Evolutionary conservation across 441 rosid genomes (phyloP).

Genomic region (Kokia cookei): DNA sequence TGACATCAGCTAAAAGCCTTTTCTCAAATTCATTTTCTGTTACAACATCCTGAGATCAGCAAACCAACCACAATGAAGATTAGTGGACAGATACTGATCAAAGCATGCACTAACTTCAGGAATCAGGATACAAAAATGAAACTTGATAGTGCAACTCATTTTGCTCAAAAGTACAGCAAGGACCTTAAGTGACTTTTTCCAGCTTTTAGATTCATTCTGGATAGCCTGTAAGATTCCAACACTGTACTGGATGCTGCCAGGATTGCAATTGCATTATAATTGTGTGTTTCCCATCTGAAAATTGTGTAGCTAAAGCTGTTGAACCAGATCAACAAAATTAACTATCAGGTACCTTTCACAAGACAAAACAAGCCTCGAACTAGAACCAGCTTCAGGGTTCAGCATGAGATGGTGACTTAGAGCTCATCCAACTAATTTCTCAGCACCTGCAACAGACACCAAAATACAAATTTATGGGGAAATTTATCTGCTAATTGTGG

Average conservation of each 20-base stretch:
- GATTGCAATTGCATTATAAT: constrained; percentile 26
- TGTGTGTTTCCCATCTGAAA: background rate
- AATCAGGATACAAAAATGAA: background rate
- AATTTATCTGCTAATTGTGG: background rate
- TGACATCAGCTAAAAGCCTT: constrained; percentile 82
- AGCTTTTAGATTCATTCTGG: constrained; percentile 71
- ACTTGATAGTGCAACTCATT: background rate
- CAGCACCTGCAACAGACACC: constrained; percentile 55
- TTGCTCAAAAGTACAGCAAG: constrained; percentile 3
- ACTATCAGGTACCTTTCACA: constrained; percentile 58
- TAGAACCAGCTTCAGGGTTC: constrained; percentile 52
- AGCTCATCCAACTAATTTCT: constrained; percentile 85
- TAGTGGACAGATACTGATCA: background rate
- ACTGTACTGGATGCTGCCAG: constrained; percentile 73
- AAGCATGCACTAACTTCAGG: background rate
- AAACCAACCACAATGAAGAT: constrained; percentile 11
- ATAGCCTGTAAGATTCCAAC: constrained; percentile 60
- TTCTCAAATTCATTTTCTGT: constrained; percentile 96
- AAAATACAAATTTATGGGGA: constrained; percentile 2
- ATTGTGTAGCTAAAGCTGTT: too few relatives aligned
- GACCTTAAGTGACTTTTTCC: constrained; percentile 87
- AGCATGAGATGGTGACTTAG: constrained; percentile 70
- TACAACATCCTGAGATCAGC: constrained; percentile 62
- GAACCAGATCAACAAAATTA: background rate
- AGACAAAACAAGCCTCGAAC: constrained; percentile 55